Percentiles rank a stretch among this genome's conserved stretches.
Evolutionary conservation across 768 basidiomycete genomes (phyloP).

Genomic region (Amanita exitialis): DNA sequence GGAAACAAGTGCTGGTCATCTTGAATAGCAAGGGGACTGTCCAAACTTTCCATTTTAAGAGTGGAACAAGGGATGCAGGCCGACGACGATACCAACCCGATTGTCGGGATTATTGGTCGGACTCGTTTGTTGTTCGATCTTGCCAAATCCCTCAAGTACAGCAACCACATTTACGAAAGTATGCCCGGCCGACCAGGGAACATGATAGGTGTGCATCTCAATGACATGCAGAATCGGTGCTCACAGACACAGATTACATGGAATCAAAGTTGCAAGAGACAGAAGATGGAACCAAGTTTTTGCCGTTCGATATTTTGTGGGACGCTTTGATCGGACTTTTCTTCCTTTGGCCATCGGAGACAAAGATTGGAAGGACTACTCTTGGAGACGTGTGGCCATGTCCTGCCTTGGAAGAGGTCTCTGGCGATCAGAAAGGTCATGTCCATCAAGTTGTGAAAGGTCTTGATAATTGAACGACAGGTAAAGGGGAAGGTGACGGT

Average conservation of each 20-base stretch:
- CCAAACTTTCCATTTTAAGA: constrained; percentile 46
- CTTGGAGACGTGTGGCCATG: constrained; percentile 97
- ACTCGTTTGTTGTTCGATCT: constrained; percentile 68
- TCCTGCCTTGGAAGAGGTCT: constrained; percentile 27
- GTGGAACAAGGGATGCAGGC: constrained; percentile 76
- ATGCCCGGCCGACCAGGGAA: constrained; percentile 69
- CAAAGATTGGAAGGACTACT: constrained; percentile 51
- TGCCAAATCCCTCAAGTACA: constrained; percentile 54
- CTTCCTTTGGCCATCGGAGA: constrained; percentile 84
- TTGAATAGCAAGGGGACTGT: constrained; percentile 56
- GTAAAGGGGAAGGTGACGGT: constrained; percentile 42
- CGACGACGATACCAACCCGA: constrained; percentile 52
- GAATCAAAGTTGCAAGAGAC: constrained; percentile 39
- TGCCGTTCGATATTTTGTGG: constrained; percentile 79
- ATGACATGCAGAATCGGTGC: background rate
- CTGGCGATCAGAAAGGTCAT: constrained; percentile 10
- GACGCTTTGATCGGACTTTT: constrained; percentile 71
- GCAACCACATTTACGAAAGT: constrained; percentile 59
- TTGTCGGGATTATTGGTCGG: constrained; percentile 87
- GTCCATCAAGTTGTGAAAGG: background rate
- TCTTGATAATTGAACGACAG: constrained; percentile 6
- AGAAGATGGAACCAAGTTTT: constrained; percentile 25
- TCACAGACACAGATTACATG: constrained; percentile 48
- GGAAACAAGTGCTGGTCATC: background rate
- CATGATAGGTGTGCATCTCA: constrained; percentile 48